Conservation (phyloP, 495 filamentous ascomycete species). For the Astrocystis sublimbata region DNA sequence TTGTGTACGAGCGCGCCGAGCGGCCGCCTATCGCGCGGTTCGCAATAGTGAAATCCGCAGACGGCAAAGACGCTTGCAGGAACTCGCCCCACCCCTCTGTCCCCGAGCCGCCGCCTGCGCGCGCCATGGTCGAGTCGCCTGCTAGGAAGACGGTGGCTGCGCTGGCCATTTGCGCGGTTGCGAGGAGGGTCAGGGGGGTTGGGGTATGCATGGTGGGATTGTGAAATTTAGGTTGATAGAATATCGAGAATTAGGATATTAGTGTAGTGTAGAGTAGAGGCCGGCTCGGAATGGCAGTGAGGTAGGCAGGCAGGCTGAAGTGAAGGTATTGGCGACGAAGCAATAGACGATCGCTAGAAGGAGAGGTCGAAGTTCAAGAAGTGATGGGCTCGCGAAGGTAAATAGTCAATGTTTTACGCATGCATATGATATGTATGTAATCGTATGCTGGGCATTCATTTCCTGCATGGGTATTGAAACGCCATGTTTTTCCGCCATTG, state of each 20-base stretch:
- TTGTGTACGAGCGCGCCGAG: constrained; percentile 45
- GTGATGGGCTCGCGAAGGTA: no score
- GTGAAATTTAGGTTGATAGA: not conserved
- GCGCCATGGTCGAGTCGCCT: constrained; percentile 58
- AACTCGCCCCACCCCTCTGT: constrained; percentile 43
- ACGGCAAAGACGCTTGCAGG: constrained; percentile 36
- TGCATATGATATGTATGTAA: not conserved
- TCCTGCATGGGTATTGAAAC: not conserved
- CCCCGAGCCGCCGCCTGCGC: constrained; percentile 38
- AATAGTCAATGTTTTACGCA: no score
- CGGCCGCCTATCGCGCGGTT: constrained; percentile 48
- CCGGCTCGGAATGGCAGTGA: no score
- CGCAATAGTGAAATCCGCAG: no score
- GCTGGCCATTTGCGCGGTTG: constrained; percentile 1
- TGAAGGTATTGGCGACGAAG: no score
- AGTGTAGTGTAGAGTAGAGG: no score
- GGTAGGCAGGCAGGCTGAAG: no score
- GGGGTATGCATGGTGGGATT: no score
- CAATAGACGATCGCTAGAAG: no score
- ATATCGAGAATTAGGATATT: not conserved
- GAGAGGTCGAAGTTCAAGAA: no score
- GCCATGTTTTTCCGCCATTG: not conserved
- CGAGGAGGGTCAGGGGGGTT: no score
- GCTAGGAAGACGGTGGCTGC: constrained; percentile 46
- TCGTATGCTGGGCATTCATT: no score